phyloP scores from a whole-genome alignment of 108 stramenopile species.

The Stephanodiscus minutulus region DNA sequence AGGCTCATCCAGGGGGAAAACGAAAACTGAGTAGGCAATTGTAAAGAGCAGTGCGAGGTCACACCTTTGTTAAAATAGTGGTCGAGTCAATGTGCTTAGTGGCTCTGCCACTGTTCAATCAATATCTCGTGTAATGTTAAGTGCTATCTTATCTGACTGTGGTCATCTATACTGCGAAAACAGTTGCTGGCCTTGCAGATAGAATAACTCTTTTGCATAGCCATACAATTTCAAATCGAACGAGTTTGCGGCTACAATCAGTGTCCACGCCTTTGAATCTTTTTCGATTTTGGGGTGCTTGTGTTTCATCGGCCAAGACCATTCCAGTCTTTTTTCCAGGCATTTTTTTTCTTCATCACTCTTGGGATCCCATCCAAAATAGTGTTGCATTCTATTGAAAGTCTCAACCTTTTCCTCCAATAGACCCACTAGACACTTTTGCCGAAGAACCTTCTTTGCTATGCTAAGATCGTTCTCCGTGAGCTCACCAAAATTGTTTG shows the following conservation, averaged over 20 bases:
- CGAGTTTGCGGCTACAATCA: slow-evolving; percentile 39
- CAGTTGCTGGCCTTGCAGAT: slow-evolving; percentile 23
- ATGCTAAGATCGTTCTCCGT: slow-evolving; percentile 37
- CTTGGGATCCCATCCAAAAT: slow-evolving; percentile 46
- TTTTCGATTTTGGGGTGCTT: slow-evolving; percentile 40
- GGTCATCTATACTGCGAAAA: background rate
- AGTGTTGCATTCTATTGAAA: slow-evolving; percentile 41
- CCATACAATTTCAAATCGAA: slow-evolving; percentile 53
- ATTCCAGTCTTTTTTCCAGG: slow-evolving; percentile 45
- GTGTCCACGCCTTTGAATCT: slow-evolving; percentile 39
- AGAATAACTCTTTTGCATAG: slow-evolving; percentile 50
- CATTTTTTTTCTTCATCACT: slow-evolving; percentile 40
- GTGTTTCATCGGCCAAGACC: slow-evolving; percentile 58
- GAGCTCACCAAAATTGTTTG: slow-evolving; percentile 23
- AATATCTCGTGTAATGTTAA: too few relatives aligned
- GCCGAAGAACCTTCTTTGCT: slow-evolving; percentile 48
- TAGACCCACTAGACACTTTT: slow-evolving; percentile 52
- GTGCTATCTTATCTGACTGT: too few relatives aligned
- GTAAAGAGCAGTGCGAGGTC: too few relatives aligned
- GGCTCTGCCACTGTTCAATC: too few relatives aligned
- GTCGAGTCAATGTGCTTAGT: too few relatives aligned
- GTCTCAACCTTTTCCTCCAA: slow-evolving; percentile 47
- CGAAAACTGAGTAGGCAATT: background rate
- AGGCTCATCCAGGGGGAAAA: background rate
- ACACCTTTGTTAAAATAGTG: too few relatives aligned